Percentiles rank a stretch among this genome's conserved stretches.
phyloP scores from a whole-genome alignment of 176 grass and related monocot species.

The maize (Zea mays) region DNA sequence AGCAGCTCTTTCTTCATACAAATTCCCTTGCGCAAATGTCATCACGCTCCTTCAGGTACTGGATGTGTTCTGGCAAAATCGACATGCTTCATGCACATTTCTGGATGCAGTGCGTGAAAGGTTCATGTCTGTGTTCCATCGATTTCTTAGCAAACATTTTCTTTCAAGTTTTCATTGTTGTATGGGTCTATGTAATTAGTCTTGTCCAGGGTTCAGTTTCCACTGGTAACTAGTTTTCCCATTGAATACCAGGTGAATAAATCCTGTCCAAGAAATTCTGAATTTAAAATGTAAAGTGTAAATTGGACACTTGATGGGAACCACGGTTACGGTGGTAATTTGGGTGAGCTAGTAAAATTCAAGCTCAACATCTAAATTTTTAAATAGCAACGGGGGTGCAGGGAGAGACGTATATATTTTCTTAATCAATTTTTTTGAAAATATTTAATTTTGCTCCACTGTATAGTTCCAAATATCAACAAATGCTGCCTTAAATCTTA shows the following conservation, averaged over 20 bases:
- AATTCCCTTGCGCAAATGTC: slow-evolving; percentile 90
- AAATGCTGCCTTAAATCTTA: not conserved
- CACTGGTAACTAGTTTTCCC: not conserved
- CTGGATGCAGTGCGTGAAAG: not conserved
- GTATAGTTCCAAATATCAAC: slow-evolving; percentile 4
- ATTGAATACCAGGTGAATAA: not conserved
- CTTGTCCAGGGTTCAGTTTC: not conserved
- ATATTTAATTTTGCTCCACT: not conserved
- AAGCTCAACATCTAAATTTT: not conserved
- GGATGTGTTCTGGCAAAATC: not conserved
- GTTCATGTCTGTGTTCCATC: not conserved
- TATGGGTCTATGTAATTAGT: not conserved
- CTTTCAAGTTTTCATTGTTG: not conserved
- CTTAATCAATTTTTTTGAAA: not conserved
- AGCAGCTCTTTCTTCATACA: slow-evolving; percentile 91
- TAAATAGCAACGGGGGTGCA: not conserved
- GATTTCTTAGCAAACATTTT: not conserved
- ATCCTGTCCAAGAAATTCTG: not conserved
- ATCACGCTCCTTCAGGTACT: slow-evolving; percentile 98
- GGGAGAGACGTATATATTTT: too few relatives aligned
- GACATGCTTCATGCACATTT: slow-evolving; percentile 9
- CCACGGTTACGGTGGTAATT: not conserved
- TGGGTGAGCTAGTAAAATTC: not conserved
- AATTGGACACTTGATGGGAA: too few relatives aligned
- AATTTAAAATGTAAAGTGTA: not conserved